Evolutionary conservation across 2,329 filamentous ascomycete species (phyloP).

Genomic region (Aspergillus sp.): DNA sequence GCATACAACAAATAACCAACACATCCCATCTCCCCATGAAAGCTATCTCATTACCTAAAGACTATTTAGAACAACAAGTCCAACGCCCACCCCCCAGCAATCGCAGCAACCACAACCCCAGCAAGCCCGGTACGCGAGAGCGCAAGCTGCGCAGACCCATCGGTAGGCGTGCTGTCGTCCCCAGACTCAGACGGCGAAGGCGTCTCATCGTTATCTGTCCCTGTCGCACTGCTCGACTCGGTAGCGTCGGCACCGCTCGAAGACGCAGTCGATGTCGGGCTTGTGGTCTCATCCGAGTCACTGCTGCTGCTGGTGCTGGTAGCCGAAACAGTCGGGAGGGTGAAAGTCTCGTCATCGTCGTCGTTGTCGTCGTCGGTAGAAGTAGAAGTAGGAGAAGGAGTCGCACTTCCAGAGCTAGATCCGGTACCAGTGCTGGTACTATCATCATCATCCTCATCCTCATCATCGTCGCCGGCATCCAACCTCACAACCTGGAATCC

Average conservation of each 20-base stretch:
- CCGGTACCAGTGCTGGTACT: neutral
- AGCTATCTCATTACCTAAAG: too few relatives aligned
- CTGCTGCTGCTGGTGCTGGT: neutral
- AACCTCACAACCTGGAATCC: conserved; percentile 11
- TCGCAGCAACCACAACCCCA: neutral
- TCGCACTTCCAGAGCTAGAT: neutral
- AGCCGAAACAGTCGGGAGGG: neutral
- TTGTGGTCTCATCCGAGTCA: neutral
- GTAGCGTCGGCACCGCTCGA: neutral
- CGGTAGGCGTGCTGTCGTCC: neutral
- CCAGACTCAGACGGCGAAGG: neutral
- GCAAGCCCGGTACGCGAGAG: neutral
- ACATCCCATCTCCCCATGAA: too few relatives aligned
- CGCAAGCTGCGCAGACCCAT: neutral
- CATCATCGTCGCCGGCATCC: neutral
- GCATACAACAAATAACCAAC: too few relatives aligned
- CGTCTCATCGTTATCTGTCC: neutral
- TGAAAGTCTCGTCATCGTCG: neutral
- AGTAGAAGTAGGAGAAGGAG: neutral
- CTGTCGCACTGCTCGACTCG: neutral
- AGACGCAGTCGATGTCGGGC: neutral
- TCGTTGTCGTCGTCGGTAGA: neutral
- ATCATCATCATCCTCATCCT: too few relatives aligned
- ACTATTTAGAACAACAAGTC: neutral
- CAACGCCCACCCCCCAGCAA: neutral